These are phyloP conservation scores for Oenanthe javanica DNA, from an alignment of 140 eudicot species.

Conservation along the genomic window DNA sequence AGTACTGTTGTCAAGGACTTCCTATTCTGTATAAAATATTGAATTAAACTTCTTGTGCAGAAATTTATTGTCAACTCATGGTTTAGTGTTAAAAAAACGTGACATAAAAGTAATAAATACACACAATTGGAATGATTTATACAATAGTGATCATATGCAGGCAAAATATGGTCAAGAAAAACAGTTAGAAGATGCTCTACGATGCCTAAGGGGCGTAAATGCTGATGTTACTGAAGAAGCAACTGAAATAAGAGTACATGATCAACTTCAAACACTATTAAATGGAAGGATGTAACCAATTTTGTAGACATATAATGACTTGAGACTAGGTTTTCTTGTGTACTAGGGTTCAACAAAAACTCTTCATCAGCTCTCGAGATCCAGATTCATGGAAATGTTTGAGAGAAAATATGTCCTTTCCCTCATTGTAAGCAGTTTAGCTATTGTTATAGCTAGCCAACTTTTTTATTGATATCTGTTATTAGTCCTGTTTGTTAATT, in stretches of 20 bases:
- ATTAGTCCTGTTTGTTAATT: no score
- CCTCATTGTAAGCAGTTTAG: conserved; percentile 21
- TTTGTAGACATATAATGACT: background rate
- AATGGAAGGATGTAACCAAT: background rate
- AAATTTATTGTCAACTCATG: background rate
- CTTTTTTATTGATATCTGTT: no score
- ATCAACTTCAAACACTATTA: background rate
- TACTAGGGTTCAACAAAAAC: conserved; percentile 20
- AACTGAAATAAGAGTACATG: conserved; percentile 22
- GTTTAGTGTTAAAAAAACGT: background rate
- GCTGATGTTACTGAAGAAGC: conserved; percentile 22
- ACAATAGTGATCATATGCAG: conserved; percentile 6
- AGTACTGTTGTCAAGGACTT: background rate
- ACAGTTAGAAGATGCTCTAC: conserved; percentile 20
- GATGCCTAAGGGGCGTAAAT: conserved; percentile 21
- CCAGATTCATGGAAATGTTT: conserved; percentile 13
- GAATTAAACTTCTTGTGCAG: background rate
- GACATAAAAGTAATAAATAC: background rate
- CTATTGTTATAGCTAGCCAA: background rate
- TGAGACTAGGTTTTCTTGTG: conserved; percentile 1
- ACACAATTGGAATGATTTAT: background rate
- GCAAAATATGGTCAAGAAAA: conserved; percentile 18
- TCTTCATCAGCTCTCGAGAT: conserved; percentile 11
- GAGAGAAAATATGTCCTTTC: conserved; percentile 20
- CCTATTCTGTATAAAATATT: background rate